Evolutionary conservation across 129 eudicot genomes (phyloP), one percentile per base, ranked within the genome.

Genomic region (Ambrosia trifida): DNA sequence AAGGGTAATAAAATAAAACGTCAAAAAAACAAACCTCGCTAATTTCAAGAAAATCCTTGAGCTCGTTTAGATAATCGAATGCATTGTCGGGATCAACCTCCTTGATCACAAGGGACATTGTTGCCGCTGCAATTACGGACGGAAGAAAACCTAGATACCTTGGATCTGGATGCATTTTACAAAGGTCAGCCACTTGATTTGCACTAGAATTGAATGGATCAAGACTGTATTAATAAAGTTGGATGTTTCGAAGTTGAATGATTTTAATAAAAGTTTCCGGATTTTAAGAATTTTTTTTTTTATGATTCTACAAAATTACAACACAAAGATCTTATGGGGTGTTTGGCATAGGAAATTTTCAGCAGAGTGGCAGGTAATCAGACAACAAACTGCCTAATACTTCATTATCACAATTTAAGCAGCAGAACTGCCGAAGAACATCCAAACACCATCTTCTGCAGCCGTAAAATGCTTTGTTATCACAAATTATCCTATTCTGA

Each of bases 11-110:
- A 24, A 24, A 24, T 24, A 40, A 36, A n/a, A 51, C 16, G 57
- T 51, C 20, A 28, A 63, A 62, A 62, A 50, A 17, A 69, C 94
- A 31, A 50, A 92, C 98, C 98, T 92, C 72, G 61, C 64, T 80
- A 17, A 75, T 49, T 67, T 78, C 82, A 11, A 85, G 82, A 35
- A 81, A 75, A 50, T 20, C 68, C 72, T 85, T 83, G 30, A 89
- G 78, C 61, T 64, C 81, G 74, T 69, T 70, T 64, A 85, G 78
- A 54, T 81, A 84, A 30, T 83, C 83, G 38, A 78, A 43, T 0
- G 88, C 75, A 73, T 75, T 78, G 67, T 76, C 57, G 9, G 76
- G 75, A 76, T 76, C 80, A 49, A 68, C 14, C 45, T 76, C 80
- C 35, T 68, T 47, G 75, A 76, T 68, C 74, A 76, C 75, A 58